These are phyloP conservation scores for Nasturtium officinale DNA, from an alignment of 345 rosid genomes.

Conservation along the genomic window DNA sequence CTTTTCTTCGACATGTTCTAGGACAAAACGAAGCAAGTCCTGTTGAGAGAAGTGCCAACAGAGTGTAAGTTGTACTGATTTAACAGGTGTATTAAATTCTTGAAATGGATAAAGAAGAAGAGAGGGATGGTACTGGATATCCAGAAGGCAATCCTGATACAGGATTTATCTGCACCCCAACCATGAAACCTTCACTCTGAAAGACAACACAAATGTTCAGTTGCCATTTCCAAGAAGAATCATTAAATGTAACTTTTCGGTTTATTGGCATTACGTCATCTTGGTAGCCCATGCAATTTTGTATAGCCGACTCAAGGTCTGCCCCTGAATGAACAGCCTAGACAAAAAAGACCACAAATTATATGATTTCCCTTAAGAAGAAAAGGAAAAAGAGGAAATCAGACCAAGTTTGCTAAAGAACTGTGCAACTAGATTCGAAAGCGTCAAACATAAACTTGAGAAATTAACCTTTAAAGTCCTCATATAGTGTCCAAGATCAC, in stretches of 20 bases:
- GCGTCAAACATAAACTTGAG: constrained; percentile 21
- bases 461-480: constrained; percentile 88
- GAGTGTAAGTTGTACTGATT: constrained; percentile 29
- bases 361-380: neutral
- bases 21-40: constrained; percentile 83
- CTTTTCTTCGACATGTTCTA: constrained; percentile 82
- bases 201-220: constrained; percentile 33
- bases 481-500: constrained; percentile 92
- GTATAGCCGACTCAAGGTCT: constrained; percentile 93
- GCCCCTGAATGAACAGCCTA: constrained; percentile 99
- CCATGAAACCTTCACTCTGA: constrained; percentile 99
- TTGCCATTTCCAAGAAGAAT: constrained; percentile 33
- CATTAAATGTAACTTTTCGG: constrained; percentile 33
- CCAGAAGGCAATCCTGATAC: constrained; percentile 88
- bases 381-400: constrained; percentile 15
- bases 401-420: constrained; percentile 26
- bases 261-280: constrained; percentile 60
- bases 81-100: constrained; percentile 24
- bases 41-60: constrained; percentile 46
- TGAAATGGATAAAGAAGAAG: constrained; percentile 31
- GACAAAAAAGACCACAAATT: constrained; percentile 38
- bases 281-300: constrained; percentile 94
- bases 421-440: constrained; percentile 22
- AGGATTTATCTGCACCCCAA: constrained; percentile 94
- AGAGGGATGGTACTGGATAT: constrained; percentile 64